These are phyloP conservation scores for Verticillium alfalfae DNA, from an alignment of 2,329 filamentous ascomycete genomes.

Conservation along the genomic window DNA sequence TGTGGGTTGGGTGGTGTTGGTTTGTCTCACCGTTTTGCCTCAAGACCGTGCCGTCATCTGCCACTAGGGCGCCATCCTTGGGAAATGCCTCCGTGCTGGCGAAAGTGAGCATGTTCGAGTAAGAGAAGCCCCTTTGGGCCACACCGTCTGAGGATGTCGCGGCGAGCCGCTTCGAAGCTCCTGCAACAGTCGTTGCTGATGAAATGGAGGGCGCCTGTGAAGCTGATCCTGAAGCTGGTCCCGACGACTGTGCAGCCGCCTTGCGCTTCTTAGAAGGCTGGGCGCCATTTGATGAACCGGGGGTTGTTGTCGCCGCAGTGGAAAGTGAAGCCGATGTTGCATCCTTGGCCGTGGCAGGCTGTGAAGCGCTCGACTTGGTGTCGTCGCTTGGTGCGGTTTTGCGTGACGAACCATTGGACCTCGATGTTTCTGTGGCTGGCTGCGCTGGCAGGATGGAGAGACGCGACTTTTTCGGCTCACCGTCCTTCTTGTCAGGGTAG, in stretches of 20 bases:
- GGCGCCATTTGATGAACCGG: conserved; percentile 39
- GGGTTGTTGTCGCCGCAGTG: conserved; percentile 33
- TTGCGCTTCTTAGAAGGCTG: conserved; percentile 76
- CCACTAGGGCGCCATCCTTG: conserved; percentile 73
- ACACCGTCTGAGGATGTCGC: conserved; percentile 24
- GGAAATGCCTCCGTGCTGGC: conserved; percentile 42
- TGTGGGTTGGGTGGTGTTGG: conserved; percentile 2
- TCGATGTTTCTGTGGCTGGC: conserved; percentile 27
- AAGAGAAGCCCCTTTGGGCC: conserved; percentile 36
- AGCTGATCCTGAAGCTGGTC: background rate
- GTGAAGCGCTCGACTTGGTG: conserved; percentile 25
- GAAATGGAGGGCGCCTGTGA: conserved; percentile 4
- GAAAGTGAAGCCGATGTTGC: conserved; percentile 16
- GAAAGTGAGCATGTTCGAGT: conserved; percentile 88
- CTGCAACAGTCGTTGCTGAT: conserved; percentile 15
- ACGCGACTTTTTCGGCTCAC: conserved; percentile 51
- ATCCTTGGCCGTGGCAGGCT: conserved; percentile 29
- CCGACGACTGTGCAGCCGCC: conserved; percentile 41
- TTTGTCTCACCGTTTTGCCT: conserved; percentile 72
- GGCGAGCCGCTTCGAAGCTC: conserved; percentile 28
- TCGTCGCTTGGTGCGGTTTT: conserved; percentile 34
- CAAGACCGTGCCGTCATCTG: conserved; percentile 85
- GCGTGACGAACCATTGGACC: conserved; percentile 28
- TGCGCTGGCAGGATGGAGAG: conserved; percentile 34
- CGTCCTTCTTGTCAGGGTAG: conserved; percentile 48